phyloP scores from a whole-genome alignment of 768 basidiomycete species.

The Mycena galericulata region DNA sequence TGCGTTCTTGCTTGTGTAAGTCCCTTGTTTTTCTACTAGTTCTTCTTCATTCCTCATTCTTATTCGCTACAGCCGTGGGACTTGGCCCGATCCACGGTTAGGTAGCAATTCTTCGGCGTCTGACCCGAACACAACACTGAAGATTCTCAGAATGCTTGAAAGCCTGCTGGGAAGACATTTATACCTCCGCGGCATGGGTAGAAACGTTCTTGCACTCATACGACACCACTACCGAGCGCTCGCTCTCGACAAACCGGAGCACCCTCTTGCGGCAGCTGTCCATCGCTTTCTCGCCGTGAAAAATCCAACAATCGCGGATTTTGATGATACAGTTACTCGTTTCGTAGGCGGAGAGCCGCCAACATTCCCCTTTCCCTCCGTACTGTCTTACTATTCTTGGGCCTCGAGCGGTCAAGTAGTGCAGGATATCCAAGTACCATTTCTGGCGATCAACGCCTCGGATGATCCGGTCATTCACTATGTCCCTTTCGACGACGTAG shows the following conservation, averaged over 20 bases:
- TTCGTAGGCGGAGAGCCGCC: conserved; percentile 76
- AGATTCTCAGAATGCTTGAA: conserved; percentile 59
- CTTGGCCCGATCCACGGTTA: conserved; percentile 43
- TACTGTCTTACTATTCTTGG: conserved; percentile 59
- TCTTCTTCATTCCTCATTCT: too few relatives aligned
- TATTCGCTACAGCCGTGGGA: conserved; percentile 61
- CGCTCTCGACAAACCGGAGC: conserved; percentile 57
- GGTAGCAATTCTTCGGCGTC: neutral
- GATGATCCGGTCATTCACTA: conserved; percentile 81
- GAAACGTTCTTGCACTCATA: conserved; percentile 73
- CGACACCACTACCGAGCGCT: conserved; percentile 61
- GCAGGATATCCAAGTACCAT: conserved; percentile 72
- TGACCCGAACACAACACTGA: neutral
- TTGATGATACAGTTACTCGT: conserved; percentile 73
- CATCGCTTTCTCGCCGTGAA: conserved; percentile 58
- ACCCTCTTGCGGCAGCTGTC: conserved; percentile 61
- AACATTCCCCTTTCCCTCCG: conserved; percentile 58
- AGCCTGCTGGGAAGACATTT: conserved; percentile 66
- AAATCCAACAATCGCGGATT: conserved; percentile 65
- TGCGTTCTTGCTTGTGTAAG: conserved; percentile 81
- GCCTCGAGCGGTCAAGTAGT: conserved; percentile 71
- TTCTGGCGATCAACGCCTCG: conserved; percentile 78
- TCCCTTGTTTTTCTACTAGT: conserved; percentile 39
- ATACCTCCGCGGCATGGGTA: conserved; percentile 83
- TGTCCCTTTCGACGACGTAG: conserved; percentile 66